Evolutionary conservation across 1,284 basidiomycete species (phyloP).

Genomic region (Moesziomyces sp.): DNA sequence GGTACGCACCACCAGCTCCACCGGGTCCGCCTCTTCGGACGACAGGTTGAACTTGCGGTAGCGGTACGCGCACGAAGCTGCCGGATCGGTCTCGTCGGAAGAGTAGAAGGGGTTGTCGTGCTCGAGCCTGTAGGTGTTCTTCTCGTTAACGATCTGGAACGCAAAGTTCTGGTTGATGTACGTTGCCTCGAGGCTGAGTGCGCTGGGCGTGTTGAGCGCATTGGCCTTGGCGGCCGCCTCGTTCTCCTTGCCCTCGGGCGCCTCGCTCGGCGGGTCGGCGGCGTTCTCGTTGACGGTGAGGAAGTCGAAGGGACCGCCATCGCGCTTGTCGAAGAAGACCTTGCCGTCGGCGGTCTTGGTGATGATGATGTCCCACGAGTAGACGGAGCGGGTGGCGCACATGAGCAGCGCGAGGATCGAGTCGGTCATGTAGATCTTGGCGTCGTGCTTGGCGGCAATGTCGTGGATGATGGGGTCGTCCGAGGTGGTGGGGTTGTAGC

Average conservation of each 20-base stretch:
- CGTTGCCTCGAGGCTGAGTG: constrained; percentile 94
- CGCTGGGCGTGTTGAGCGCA: constrained; percentile 91
- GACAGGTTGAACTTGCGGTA: constrained; percentile 96
- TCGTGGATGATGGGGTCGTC: constrained; percentile 79
- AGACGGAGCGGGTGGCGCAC: constrained; percentile 93
- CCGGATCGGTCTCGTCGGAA: constrained; percentile 89
- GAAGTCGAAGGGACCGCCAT: constrained; percentile 91
- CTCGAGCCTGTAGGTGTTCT: constrained; percentile 69
- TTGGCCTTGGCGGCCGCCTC: constrained; percentile 70
- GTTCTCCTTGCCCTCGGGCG: constrained; percentile 56
- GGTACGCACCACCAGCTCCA: constrained; percentile 91
- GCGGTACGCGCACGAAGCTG: constrained; percentile 94
- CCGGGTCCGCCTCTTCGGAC: constrained; percentile 80
- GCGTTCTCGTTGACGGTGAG: constrained; percentile 99
- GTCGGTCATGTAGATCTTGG: constrained; percentile 95
- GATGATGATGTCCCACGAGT: constrained; percentile 99
- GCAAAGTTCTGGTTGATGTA: constrained; percentile 99
- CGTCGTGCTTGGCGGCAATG: constrained; percentile 69
- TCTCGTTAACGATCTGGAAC: constrained; percentile 91
- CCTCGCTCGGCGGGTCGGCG: constrained; percentile 89
- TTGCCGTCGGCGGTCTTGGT: constrained; percentile 86
- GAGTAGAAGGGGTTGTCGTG: constrained; percentile 83
- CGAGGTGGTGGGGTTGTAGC: constrained; percentile 96
- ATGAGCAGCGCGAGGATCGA: constrained; percentile 95
- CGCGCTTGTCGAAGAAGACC: constrained; percentile 95